Evolutionary conservation across 106 monocot species (phyloP).

Genomic region (Dendrobium nobile): DNA sequence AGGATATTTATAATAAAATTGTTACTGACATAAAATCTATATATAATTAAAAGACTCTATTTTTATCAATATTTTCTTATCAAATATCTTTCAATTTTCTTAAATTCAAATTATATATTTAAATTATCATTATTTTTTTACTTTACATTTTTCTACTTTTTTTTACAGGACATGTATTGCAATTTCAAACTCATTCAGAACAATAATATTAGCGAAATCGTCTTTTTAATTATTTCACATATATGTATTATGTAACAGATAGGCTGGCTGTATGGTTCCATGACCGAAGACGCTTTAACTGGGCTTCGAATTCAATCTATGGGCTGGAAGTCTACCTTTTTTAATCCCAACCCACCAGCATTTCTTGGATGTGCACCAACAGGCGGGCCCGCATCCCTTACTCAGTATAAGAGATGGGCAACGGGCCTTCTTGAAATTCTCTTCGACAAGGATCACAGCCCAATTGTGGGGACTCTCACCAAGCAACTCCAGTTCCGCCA

Average conservation of each 20-base stretch:
- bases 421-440: conserved; percentile 37
- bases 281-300: conserved; percentile 26
- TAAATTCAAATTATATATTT: too few relatives aligned
- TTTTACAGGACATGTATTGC: too few relatives aligned
- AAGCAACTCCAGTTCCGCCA: conserved; percentile 30
- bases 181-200: too few relatives aligned
- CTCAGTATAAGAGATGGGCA: conserved; percentile 43
- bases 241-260: neutral
- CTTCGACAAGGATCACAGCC: conserved; percentile 9
- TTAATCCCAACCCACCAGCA: conserved; percentile 9
- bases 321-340: conserved; percentile 27
- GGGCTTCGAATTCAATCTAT: conserved; percentile 29
- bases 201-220: neutral
- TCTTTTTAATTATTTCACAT: neutral
- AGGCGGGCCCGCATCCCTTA: conserved; percentile 28
- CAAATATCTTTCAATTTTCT: too few relatives aligned
- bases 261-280: conserved; percentile 36
- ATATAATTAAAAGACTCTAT: too few relatives aligned
- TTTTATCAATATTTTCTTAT: too few relatives aligned
- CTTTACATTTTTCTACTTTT: too few relatives aligned
- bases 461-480: conserved; percentile 6
- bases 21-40: too few relatives aligned
- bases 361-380: conserved; percentile 38
- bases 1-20: too few relatives aligned
- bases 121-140: too few relatives aligned